phyloP scores from a whole-genome alignment of 2,329 filamentous ascomycete species.

The Ceratocystis colombiana region DNA sequence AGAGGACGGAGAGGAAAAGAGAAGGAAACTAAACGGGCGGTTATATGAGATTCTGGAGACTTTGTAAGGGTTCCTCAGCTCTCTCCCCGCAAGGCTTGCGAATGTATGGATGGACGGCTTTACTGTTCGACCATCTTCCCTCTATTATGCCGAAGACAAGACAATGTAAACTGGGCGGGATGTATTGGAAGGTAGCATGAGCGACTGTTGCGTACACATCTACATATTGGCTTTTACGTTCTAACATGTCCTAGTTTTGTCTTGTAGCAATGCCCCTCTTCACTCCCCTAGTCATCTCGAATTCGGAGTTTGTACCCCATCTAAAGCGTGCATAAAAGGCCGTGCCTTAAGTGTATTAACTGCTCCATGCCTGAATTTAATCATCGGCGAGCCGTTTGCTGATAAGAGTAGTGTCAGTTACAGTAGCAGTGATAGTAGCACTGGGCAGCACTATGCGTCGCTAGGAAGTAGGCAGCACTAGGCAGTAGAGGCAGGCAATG shows the following conservation, averaged over 20 bases:
- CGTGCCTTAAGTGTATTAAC: neutral
- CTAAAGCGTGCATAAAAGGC: constrained; percentile 1
- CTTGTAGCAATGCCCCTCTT: neutral
- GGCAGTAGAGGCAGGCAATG: neutral
- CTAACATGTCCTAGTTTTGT: neutral
- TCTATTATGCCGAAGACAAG: neutral
- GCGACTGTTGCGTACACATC: neutral
- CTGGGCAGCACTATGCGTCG: neutral
- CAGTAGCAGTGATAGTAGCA: too few relatives aligned
- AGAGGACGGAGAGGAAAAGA: neutral
- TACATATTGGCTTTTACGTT: neutral
- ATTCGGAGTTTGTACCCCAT: neutral
- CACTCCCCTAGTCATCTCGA: neutral
- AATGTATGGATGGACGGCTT: neutral
- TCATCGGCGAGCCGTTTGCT: neutral
- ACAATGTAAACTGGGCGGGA: too few relatives aligned
- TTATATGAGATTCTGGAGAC: neutral
- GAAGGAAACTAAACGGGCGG: too few relatives aligned
- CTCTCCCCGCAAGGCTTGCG: too few relatives aligned
- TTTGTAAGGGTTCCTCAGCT: neutral
- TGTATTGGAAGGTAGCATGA: too few relatives aligned
- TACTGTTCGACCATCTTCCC: neutral
- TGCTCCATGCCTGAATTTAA: neutral
- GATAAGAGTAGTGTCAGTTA: neutral
- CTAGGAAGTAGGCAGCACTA: neutral